Evolutionary conservation across 306 rosid genomes (phyloP), one percentile per base, ranked within the genome.

Genomic region (Gastrolobium villosum): DNA sequence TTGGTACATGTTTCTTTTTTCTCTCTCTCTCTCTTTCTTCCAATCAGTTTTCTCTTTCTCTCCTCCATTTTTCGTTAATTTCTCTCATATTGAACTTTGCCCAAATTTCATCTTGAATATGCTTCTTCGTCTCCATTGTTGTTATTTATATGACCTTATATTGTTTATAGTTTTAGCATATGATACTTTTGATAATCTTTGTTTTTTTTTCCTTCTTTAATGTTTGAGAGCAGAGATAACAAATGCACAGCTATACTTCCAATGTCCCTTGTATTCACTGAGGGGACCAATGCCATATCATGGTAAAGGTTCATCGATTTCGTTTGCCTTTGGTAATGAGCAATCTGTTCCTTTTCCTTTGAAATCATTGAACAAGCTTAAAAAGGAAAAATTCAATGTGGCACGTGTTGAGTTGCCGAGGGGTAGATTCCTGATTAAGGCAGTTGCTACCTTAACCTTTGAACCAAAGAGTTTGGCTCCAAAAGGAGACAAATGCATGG

Each of bases 381-480:
- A 74, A 69, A 80, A 72, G 4, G 59, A 50, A 31, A 80, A 54
- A 62, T 79, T 87, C 10, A 83, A 72, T 73, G 71, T 69, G 44
- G 75, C 75, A 20, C 75, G 63, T 45, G 54, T 66, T 44, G 83
- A 83, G 76, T 32, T 67, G 41, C 79, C 63, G 6, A 83, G 75
- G 80, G 71, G 83, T 6, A 63, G 79, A 40, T 66, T 87, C 31
- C 49, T 75, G 64, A 88, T 88, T 54, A 85, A 86, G 74, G 99
- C 98, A 2, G 89, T 92, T 72, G 96, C 97, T 20, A 88, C 93
- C 36, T 82, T 90, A 78, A 88, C 93, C 36, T 82, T 90, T 80
- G 92, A 88, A 84, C 86, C 90, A 49, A 89, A 79, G 62, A 70
- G 65, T 61, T 44, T 85, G 74, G 36, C 77, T 74, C 80, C 80